Base-by-base conservation (phyloP, 2,329 filamentous ascomycete species). In the Fusarium gaditjirri region DNA sequence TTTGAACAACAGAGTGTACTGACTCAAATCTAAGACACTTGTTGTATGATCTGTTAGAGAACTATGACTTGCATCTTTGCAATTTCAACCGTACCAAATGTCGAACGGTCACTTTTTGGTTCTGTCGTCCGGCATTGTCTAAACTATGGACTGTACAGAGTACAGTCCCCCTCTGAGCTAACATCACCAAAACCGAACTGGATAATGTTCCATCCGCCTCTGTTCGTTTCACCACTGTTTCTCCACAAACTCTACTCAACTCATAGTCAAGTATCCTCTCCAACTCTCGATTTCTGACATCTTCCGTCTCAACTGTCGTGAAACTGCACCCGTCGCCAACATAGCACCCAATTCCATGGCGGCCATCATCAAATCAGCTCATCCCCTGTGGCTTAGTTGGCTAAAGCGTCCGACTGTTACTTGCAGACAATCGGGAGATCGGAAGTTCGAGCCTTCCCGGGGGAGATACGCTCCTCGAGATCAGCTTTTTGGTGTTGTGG, bases 371-470 rank as follows among this genome's bases (percentile, higher is more conserved):
- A 47, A 57, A 64, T 63, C 64, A 68, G 44, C 65, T 68, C 31
- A 62, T 74, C 71, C 71, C 71, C 68, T 74, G 71, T 73, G 71
- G 71, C 71, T 73, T 73, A 73, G 71, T 74, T 73, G 71, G 71
- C 68, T 71, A 73, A 73, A 73, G 71, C 71, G 71, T 73, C 71
- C 71, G 71, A 73, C 71, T 73, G 71, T 73, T 73, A 73, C 61
- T 73, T 36, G 50, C 58, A 65, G 72, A 73, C 72, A 74, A 77
- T 77, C 75, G 74, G 72, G 74, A 77, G 75, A 76, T 77, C 75
- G 73, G 71, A 75, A 77, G 75, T 77, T 77, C 75, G 75, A 77
- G 68, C 75, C 75, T 77, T 77, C 70, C 75, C 75, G 75, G 75
- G 75, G 75, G 75, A 77, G 70, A 75, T 47, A 61, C 29, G 64